Evolutionary conservation across 345 rosid genomes (phyloP).

Genomic region (Arabidopsis thaliana): TAIR10.1 NC_003071.7:2657001-2657500

Average conservation of each 20-base stretch:
- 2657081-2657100: neutral
- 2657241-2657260: constrained; percentile 6
- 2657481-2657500: too few relatives aligned
- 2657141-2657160: constrained; percentile 21
- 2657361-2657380: neutral
- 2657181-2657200: neutral
- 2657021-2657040: neutral
- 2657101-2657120: neutral
- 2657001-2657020: constrained; percentile 14
- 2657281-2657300: constrained; percentile 12
- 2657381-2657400: constrained; percentile 11
- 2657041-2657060: neutral
- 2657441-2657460: too few relatives aligned
- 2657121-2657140: constrained; percentile 18
- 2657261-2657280: constrained; percentile 19
- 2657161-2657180: constrained; percentile 25
- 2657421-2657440: neutral
- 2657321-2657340: neutral
- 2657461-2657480: too few relatives aligned
- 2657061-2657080: neutral
- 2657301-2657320: constrained; percentile 20
- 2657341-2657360: neutral
- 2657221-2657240: neutral
- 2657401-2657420: constrained; percentile 19
- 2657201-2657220: neutral